A percentile compares a stretch with the other conserved stretches of the same genome.
Conservation (phyloP, 768 basidiomycete species). For the Favolaschia claudopus region DNA sequence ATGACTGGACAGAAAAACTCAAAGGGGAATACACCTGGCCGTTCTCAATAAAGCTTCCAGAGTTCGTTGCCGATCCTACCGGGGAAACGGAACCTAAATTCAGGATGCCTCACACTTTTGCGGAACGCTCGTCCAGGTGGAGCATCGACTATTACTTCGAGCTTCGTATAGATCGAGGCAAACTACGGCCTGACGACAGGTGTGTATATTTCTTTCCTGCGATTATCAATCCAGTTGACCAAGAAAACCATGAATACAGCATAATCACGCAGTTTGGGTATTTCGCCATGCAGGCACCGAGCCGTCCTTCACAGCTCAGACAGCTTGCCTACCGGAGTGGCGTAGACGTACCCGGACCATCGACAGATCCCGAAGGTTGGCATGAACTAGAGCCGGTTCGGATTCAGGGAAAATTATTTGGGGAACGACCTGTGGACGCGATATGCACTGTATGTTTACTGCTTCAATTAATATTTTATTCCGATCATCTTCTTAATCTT, state of each 20-base stretch:
- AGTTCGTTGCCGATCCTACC: neutral
- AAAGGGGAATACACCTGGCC: conserved; percentile 14
- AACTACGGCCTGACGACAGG: conserved; percentile 15
- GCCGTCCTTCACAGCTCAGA: neutral
- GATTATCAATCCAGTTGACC: neutral
- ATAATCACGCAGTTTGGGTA: conserved; percentile 5
- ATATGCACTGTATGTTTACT: conserved; percentile 14
- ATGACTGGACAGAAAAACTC: conserved; percentile 9
- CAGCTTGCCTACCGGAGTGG: conserved; percentile 13
- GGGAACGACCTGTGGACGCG: conserved; percentile 12
- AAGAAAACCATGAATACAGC: neutral
- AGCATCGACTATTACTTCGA: conserved; percentile 15
- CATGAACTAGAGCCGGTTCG: conserved; percentile 7
- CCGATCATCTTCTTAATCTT: no score
- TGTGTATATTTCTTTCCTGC: neutral
- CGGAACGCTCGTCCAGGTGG: neutral
- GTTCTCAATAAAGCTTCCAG: conserved; percentile 14
- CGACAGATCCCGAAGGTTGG: conserved; percentile 19
- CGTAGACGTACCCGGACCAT: neutral
- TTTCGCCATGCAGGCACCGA: conserved; percentile 18
- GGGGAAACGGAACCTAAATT: conserved; percentile 4
- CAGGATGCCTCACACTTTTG: conserved; percentile 18
- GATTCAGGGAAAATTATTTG: conserved; percentile 11
- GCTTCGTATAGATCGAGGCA: conserved; percentile 14
- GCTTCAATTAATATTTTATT: neutral